phyloP scores from a whole-genome alignment of 768 basidiomycete genomes.

The Leccinum uliginosum region DNA sequence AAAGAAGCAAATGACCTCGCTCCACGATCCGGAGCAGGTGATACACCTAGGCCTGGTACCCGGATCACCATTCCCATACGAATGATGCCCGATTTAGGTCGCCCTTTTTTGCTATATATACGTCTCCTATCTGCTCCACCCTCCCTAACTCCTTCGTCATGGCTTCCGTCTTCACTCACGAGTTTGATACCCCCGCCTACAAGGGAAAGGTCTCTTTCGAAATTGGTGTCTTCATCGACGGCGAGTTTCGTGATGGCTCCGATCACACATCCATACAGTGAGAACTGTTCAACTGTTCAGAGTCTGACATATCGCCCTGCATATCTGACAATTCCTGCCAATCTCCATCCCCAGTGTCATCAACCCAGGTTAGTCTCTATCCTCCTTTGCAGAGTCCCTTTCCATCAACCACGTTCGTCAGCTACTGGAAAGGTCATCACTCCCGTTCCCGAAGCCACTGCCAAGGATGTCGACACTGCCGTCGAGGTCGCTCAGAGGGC shows the following conservation, averaged over 20 bases:
- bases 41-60: not conserved
- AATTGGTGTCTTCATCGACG: slow-evolving; percentile 72
- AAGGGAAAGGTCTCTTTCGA: slow-evolving; percentile 54
- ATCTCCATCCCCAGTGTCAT: not conserved
- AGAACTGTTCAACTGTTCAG: slow-evolving; percentile 21
- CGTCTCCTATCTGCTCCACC: not conserved
- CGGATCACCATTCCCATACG: not conserved
- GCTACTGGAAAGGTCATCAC: slow-evolving; percentile 64
- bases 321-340: not conserved
- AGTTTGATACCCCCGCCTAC: slow-evolving; percentile 51
- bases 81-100: not conserved
- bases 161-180: slow-evolving; percentile 42
- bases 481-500: slow-evolving; percentile 64
- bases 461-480: slow-evolving; percentile 72
- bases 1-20: too few relatives aligned
- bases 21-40: too few relatives aligned
- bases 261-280: slow-evolving; percentile 65
- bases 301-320: not conserved
- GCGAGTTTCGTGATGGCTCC: slow-evolving; percentile 58
- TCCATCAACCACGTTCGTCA: slow-evolving; percentile 20
- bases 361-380: slow-evolving; percentile 35
- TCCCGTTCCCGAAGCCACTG: slow-evolving; percentile 49
- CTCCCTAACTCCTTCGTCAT: slow-evolving; percentile 25
- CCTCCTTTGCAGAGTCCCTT: not conserved
- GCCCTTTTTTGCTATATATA: not conserved